A percentile compares a stretch with the other conserved stretches of the same genome.
Conservation (phyloP, 768 basidiomycete genomes). For the Rubroboletus pulcherrimus region DNA sequence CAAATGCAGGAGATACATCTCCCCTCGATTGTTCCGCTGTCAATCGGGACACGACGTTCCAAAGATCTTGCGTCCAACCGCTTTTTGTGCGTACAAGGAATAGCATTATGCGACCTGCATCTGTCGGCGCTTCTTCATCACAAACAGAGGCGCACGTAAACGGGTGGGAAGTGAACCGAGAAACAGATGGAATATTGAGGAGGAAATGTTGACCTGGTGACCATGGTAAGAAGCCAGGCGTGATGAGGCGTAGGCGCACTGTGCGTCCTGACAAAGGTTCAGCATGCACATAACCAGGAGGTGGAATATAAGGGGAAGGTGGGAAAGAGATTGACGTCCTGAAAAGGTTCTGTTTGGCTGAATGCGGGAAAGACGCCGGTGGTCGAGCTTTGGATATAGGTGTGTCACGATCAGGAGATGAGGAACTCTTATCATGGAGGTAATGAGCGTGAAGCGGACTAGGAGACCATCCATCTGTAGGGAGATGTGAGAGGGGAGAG, state of each 20-base stretch:
- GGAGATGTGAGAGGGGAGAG: not conserved
- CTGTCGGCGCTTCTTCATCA: slow-evolving; percentile 42
- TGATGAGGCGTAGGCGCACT: slow-evolving; percentile 61
- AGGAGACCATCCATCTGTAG: slow-evolving; percentile 9
- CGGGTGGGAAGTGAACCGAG: slow-evolving; percentile 61
- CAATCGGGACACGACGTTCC: slow-evolving; percentile 47
- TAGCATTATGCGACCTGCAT: slow-evolving; percentile 52
- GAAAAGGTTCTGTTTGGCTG: not conserved
- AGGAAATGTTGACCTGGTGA: slow-evolving; percentile 78
- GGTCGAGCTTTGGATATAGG: not conserved
- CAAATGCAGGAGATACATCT: slow-evolving; percentile 7
- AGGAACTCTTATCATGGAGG: slow-evolving; percentile 4
- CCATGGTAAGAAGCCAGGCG: slow-evolving; percentile 58
- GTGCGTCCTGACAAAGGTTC: slow-evolving; percentile 69
- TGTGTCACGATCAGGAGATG: not conserved
- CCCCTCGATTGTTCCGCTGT: slow-evolving; percentile 34
- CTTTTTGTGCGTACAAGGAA: slow-evolving; percentile 66
- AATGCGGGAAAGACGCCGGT: not conserved
- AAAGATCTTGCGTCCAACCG: slow-evolving; percentile 67
- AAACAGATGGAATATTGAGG: slow-evolving; percentile 62
- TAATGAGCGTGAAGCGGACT: slow-evolving; percentile 28
- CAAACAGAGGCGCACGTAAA: slow-evolving; percentile 67
- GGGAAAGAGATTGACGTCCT: not conserved
- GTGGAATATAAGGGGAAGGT: slow-evolving; percentile 41
- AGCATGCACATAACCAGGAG: slow-evolving; percentile 64